Evolutionary conservation across 228 moss, liverwort and hornwort genomes (phyloP), one percentile per base, ranked within the genome.

Genomic region (Sphagnum magellanicum): DNA sequence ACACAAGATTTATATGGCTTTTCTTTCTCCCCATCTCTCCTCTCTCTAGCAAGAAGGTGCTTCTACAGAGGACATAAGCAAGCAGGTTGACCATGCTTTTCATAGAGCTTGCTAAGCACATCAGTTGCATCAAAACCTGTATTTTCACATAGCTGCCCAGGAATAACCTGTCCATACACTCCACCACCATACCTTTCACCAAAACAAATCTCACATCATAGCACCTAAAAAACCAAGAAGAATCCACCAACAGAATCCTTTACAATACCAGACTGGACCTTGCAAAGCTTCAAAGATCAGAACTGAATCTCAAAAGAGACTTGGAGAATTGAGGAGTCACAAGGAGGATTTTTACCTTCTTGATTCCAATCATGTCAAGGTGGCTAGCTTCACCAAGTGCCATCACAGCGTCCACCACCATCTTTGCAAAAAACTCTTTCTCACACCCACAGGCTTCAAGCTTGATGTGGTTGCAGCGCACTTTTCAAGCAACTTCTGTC

Each of bases 101-200:
- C 93, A 73, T 93, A 83, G 65, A 98, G 89, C 84, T 98, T 93
- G 73, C 91, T 98, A 59, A 98, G 81, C 47, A 98, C 91, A 74
- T 91, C 97, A 59, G 97, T 98, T 59, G 97, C 93, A 69, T 98
- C 97, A 83, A 98, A 98, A 32, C 97, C 93, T 68, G 97, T 91
- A 76, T 98, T 98, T 60, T 98, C 93, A 86, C 93, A 98, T 17
- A 98, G 91, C 74, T 98, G 93, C 68, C 97, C 81, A 46, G 97
- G 97, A 63, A 98, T 98, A 47, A 93, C 89, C 93, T 93, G 85
- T n/a, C 74, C n/a, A 70, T 46, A 65, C 10, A 10, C 53, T 12
- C 53, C 53, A 55, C 53, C 12, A 55, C 97, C 16, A 98, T 93
- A 63, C 93, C 97, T 63, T 89, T 90, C 10, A 98, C 97, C 65